A percentile compares a stretch with the other conserved stretches of the same genome.
Conservation (phyloP, 2,329 filamentous ascomycete species). For the Emergomyces pasteurianus region DNA sequence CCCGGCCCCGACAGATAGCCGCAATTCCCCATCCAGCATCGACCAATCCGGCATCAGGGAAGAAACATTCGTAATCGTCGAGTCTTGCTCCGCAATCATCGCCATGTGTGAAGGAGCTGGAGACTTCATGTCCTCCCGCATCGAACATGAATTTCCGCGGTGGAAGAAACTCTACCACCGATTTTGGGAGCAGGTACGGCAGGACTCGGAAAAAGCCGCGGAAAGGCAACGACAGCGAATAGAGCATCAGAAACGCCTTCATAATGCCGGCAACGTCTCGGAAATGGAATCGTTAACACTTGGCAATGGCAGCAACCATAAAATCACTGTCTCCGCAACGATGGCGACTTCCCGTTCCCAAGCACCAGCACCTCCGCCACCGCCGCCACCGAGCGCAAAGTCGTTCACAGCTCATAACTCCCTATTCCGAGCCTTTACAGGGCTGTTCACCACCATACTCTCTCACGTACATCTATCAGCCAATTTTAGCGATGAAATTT, state of each 20-base stretch:
- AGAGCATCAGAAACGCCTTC: background rate
- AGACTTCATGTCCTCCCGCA: constrained; percentile 65
- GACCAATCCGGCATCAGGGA: constrained; percentile 22
- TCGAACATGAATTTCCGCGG: constrained; percentile 54
- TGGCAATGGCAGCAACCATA: background rate
- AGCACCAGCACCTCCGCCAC: constrained; percentile 2
- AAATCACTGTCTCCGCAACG: background rate
- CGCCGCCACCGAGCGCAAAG: constrained; percentile 12
- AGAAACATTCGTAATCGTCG: constrained; percentile 46
- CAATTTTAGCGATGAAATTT: constrained; percentile 30
- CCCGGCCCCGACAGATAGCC: constrained; percentile 31
- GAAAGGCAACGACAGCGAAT: constrained; percentile 23
- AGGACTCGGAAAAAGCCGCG: constrained; percentile 25
- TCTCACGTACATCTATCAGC: constrained; percentile 28
- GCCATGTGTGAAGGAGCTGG: constrained; percentile 61
- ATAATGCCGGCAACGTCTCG: too few relatives aligned
- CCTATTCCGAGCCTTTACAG: constrained; percentile 27
- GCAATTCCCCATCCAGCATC: constrained; percentile 37
- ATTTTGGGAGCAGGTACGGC: constrained; percentile 26
- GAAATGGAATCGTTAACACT: background rate
- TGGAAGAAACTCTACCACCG: constrained; percentile 31
- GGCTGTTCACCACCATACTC: constrained; percentile 30
- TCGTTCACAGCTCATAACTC: constrained; percentile 29
- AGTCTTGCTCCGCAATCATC: constrained; percentile 57
- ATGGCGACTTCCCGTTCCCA: background rate